Evolutionary conservation across 2,329 filamentous ascomycete genomes (phyloP), one percentile per base, ranked within the genome.

Genomic region (Lecanicillium sp.): DNA sequence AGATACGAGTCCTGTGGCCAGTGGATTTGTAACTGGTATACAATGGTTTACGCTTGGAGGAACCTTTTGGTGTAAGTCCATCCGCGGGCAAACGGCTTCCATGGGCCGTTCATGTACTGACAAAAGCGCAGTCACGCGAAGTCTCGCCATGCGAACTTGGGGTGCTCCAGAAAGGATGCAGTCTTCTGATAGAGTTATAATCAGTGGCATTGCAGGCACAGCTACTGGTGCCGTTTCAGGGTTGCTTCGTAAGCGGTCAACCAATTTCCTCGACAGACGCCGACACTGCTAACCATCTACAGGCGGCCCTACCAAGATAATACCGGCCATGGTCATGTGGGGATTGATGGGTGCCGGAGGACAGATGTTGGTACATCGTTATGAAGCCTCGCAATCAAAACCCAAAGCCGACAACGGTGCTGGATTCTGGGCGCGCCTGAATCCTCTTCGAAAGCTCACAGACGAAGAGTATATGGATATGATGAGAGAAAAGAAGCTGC

Each of bases 11-110:
- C 83, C 87, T 4, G 74, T 81, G 2, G 66, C 91, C 6, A 91
- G 89, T 67, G 84, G 87, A 0, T 56, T 84, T 11, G 76, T 83
- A 30, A 83, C 84, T 19, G 86, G 87, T 15, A 71, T 87, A 33
- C 89, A 95, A 67, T 95, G 87, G 79, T 88, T 88, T 65, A 75
- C 79, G 35, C 75, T 94, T 32, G 88, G 88, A 29, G 80, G 78
- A 39, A 86, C 80, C 14, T 96, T 84, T 62, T 91, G 83, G 75
- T 83, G 85, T 83, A 71, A 60, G 79, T 67, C 50, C 36, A 23
- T 3, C 27, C 26, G 23, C 48, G 20, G 3, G 15, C 1, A 24
- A 8, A 11, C 15, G 12, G 6, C 4, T 10, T 9, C 19, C 6
- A 23, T 11, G n/a, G n/a, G n/a, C n/a, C n/a, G n/a, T n/a, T n/a